phyloP scores from a whole-genome alignment of 106 monocot genomes.

The Allium cepa region DNA sequence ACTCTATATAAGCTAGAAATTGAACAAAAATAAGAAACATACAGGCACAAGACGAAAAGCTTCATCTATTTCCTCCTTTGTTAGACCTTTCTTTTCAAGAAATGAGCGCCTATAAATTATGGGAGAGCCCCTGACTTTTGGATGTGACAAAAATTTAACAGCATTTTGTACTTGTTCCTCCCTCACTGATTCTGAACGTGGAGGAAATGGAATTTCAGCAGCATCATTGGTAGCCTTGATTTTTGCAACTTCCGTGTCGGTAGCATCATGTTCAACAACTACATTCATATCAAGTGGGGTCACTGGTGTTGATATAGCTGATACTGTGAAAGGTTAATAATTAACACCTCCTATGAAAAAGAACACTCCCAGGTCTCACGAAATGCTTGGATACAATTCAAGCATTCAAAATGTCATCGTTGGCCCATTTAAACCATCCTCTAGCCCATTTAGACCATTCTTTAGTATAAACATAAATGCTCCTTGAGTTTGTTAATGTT shows the following conservation, averaged over 20 bases:
- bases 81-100: conserved; percentile 89
- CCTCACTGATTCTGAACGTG: conserved; percentile 48
- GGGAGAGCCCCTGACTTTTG: conserved; percentile 84
- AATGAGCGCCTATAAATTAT: conserved; percentile 83
- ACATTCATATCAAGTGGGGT: too few species aligned
- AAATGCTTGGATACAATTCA: too few species aligned
- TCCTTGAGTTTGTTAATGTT: too few species aligned
- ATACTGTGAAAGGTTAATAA: too few species aligned
- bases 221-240: conserved; percentile 26
- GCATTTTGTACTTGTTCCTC: conserved; percentile 99
- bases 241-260: conserved; percentile 6
- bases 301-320: too few species aligned
- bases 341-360: too few species aligned
- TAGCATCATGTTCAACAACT: too few species aligned
- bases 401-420: too few species aligned
- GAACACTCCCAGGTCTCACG: too few species aligned
- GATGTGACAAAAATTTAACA: conserved; percentile 90
- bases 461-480: too few species aligned
- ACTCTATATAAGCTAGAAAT: background rate
- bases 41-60: conserved; percentile 97
- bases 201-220: conserved; percentile 27
- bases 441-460: too few species aligned
- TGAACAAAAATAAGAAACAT: conserved; percentile 12
- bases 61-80: conserved; percentile 97
- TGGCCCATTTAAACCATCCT: too few species aligned